Percentiles rank a stretch among this genome's conserved stretches.
phyloP scores from a whole-genome alignment of 768 basidiomycete species.

The Trametes maxima region DNA sequence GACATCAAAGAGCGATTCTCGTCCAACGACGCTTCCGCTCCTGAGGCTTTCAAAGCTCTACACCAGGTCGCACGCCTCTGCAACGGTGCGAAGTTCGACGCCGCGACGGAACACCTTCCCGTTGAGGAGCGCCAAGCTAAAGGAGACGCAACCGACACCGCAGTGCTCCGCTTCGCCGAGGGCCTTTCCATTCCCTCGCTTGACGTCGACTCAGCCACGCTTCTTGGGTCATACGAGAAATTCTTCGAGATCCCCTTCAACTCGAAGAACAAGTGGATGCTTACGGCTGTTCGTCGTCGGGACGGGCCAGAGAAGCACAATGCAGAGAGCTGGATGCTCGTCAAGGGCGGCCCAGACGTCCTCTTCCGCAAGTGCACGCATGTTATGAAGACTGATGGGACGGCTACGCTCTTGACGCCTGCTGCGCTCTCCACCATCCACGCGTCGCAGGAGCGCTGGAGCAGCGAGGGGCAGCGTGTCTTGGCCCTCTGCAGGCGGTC shows the following conservation, averaged over 20 bases:
- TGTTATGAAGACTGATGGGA: constrained; percentile 39
- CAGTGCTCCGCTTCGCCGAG: constrained; percentile 55
- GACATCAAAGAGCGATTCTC: constrained; percentile 27
- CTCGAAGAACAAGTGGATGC: constrained; percentile 60
- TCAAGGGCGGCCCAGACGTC: constrained; percentile 65
- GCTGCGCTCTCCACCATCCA: constrained; percentile 34
- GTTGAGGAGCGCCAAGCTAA: constrained; percentile 39
- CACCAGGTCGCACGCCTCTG: constrained; percentile 54
- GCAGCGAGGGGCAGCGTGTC: constrained; percentile 61
- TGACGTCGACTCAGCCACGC: background rate
- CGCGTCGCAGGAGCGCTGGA: constrained; percentile 49
- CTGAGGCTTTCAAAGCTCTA: constrained; percentile 33
- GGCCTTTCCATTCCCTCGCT: constrained; percentile 20
- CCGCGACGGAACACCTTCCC: constrained; percentile 28
- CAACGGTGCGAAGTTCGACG: constrained; percentile 57
- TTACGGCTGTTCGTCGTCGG: constrained; percentile 41
- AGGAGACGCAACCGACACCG: constrained; percentile 62
- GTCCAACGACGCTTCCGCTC: constrained; percentile 9
- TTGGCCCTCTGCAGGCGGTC: constrained; percentile 54
- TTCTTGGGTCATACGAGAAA: constrained; percentile 23
- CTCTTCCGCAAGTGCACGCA: constrained; percentile 44
- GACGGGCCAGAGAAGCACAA: constrained; percentile 3
- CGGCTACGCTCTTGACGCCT: constrained; percentile 35
- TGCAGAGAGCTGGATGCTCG: constrained; percentile 43
- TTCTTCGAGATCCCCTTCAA: constrained; percentile 38